These are phyloP conservation scores for Neofusicoccum laricinum DNA, from an alignment of 2,329 filamentous ascomycete genomes.

Conservation along the genomic window DNA sequence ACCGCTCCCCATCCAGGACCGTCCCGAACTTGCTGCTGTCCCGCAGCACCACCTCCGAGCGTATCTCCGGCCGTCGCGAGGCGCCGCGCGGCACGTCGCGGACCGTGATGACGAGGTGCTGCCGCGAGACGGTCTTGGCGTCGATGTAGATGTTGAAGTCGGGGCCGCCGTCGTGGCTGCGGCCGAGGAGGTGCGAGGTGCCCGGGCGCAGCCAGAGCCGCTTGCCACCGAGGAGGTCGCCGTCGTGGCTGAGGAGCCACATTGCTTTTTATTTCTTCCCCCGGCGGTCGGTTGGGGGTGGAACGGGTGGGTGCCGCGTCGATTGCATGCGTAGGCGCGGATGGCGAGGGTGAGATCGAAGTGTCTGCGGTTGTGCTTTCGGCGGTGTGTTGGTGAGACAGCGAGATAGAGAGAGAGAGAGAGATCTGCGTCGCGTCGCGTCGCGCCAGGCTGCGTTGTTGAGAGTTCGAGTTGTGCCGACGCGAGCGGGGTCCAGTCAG, in stretches of 20 bases:
- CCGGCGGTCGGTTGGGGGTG: background rate
- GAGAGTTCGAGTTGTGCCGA: background rate
- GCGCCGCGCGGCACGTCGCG: constrained; percentile 61
- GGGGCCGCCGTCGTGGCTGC: constrained; percentile 53
- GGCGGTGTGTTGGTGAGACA: background rate
- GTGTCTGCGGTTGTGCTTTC: background rate
- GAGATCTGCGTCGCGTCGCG: no score
- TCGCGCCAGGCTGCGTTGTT: background rate
- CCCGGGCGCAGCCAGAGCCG: constrained; percentile 83
- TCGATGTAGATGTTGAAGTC: constrained; percentile 53
- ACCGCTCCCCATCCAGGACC: constrained; percentile 67
- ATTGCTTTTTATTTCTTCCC: constrained; percentile 28
- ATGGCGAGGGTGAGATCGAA: no score
- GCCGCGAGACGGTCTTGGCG: constrained; percentile 80
- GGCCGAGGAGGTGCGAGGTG: constrained; percentile 80
- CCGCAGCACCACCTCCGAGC: constrained; percentile 69
- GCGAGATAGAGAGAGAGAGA: no score
- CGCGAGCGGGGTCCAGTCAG: constrained; percentile 2
- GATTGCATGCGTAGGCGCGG: no score
- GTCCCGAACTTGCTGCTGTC: constrained; percentile 87
- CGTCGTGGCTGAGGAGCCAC: constrained; percentile 57
- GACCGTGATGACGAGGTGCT: constrained; percentile 79
- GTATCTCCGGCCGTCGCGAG: constrained; percentile 45
- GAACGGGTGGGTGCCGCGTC: background rate
- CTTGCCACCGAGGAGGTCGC: constrained; percentile 58